Evolutionary conservation across 306 rosid species (phyloP).

Genomic region (Fragaria nilgerrensis): DNA sequence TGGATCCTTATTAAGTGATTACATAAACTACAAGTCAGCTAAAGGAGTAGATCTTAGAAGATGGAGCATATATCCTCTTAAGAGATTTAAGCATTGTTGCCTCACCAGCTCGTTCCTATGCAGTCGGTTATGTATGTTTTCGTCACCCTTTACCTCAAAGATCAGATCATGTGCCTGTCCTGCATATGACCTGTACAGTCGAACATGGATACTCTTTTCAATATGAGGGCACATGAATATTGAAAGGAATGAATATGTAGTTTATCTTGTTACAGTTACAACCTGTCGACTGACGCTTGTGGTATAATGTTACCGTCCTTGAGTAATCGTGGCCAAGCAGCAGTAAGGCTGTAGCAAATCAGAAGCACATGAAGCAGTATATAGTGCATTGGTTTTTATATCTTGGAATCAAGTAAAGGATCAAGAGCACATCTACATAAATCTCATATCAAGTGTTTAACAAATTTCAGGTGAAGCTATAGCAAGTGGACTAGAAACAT

Average conservation of each 20-base stretch:
- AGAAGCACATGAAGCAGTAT: background rate
- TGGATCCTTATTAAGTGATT: background rate
- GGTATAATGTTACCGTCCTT: background rate
- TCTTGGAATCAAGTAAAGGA: background rate
- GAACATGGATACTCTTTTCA: background rate
- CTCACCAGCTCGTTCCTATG: slow-evolving; percentile 8
- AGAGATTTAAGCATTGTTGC: background rate
- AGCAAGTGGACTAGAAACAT: background rate
- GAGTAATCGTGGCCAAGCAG: slow-evolving; percentile 2
- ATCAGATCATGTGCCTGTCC: background rate
- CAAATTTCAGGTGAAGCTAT: background rate
- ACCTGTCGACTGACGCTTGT: background rate
- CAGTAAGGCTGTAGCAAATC: slow-evolving; percentile 23
- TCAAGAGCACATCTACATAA: background rate
- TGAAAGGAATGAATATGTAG: background rate
- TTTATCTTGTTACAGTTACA: background rate
- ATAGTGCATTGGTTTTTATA: background rate
- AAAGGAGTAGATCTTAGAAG: background rate
- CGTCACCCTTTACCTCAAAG: background rate
- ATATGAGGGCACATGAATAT: background rate
- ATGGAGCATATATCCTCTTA: background rate
- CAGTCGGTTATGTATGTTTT: background rate
- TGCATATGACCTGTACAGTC: background rate
- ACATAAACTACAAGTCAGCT: background rate
- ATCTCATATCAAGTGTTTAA: background rate